A percentile compares a stretch with the other conserved stretches of the same genome.
phyloP scores from a whole-genome alignment of 345 rosid genomes.

The Populus pruinosa region DNA sequence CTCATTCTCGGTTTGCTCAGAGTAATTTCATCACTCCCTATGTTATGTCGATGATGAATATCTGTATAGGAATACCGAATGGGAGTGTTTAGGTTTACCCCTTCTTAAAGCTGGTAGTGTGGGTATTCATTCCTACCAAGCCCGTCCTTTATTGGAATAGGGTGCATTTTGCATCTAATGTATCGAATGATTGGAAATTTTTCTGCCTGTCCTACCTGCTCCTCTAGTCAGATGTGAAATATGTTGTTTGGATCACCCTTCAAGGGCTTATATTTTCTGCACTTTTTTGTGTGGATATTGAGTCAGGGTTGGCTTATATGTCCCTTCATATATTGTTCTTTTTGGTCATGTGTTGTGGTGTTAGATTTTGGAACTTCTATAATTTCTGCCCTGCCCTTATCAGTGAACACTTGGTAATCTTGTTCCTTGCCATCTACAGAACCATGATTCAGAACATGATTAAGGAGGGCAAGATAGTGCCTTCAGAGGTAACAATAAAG shows the following conservation, averaged over 20 bases:
- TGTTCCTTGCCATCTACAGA: conserved; percentile 19
- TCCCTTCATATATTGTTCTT: neutral
- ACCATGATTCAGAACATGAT: conserved; percentile 61
- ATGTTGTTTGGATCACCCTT: neutral
- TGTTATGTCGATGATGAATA: neutral
- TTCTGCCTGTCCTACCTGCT: conserved; percentile 6
- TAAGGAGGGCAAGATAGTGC: conserved; percentile 58
- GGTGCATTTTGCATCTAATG: neutral
- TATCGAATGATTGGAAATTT: neutral
- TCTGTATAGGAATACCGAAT: neutral
- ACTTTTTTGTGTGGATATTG: neutral
- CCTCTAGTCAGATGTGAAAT: neutral
- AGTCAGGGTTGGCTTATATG: neutral
- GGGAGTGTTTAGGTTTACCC: neutral
- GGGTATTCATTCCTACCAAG: neutral
- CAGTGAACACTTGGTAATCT: neutral
- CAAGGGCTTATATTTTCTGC: neutral
- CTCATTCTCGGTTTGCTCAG: neutral
- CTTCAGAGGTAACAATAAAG: conserved; percentile 32
- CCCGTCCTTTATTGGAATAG: neutral
- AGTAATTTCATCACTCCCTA: neutral
- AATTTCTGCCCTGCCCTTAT: neutral
- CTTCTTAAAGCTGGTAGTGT: neutral
- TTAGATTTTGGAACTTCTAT: conserved; percentile 4
- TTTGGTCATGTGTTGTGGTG: neutral